Conservation (phyloP, 306 rosid species). For the Quercus cerris region DNA sequence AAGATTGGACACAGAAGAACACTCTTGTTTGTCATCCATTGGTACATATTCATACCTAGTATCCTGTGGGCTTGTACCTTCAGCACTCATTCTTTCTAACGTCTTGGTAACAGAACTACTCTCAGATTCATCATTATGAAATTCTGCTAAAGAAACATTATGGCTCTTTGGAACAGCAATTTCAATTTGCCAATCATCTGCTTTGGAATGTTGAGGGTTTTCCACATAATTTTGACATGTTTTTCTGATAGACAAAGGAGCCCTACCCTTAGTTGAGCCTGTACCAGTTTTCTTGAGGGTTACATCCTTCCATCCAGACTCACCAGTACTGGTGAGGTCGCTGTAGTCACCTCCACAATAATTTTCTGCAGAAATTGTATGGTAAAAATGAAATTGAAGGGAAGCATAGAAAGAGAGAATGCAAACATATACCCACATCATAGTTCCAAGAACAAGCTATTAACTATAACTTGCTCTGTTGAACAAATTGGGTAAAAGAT, state of each 20-base stretch:
- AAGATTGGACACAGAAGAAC: slow-evolving; percentile 65
- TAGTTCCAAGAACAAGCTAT: background rate
- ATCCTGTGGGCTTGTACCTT: slow-evolving; percentile 57
- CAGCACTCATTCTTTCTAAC: slow-evolving; percentile 57
- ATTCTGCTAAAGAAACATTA: slow-evolving; percentile 30
- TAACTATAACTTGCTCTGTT: background rate
- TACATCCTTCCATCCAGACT: slow-evolving; percentile 53
- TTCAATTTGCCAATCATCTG: slow-evolving; percentile 76
- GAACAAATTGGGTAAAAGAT: background rate
- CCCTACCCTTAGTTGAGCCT: slow-evolving; percentile 38
- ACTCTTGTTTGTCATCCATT: slow-evolving; percentile 79
- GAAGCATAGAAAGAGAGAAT: background rate
- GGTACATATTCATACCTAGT: slow-evolving; percentile 58
- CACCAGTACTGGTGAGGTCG: slow-evolving; percentile 55
- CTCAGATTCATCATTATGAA: slow-evolving; percentile 72
- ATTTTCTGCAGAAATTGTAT: slow-evolving; percentile 45
- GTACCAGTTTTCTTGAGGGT: slow-evolving; percentile 34
- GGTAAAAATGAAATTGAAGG: background rate
- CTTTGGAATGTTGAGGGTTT: slow-evolving; percentile 37
- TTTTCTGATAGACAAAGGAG: slow-evolving; percentile 57
- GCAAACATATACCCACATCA: background rate
- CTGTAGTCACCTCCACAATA: slow-evolving; percentile 55
- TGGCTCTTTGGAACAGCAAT: slow-evolving; percentile 59
- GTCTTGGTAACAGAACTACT: slow-evolving; percentile 71
- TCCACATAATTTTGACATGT: slow-evolving; percentile 44